Conservation (phyloP, 2,329 filamentous ascomycete genomes). For the Sphaerulina musiva region DNA sequence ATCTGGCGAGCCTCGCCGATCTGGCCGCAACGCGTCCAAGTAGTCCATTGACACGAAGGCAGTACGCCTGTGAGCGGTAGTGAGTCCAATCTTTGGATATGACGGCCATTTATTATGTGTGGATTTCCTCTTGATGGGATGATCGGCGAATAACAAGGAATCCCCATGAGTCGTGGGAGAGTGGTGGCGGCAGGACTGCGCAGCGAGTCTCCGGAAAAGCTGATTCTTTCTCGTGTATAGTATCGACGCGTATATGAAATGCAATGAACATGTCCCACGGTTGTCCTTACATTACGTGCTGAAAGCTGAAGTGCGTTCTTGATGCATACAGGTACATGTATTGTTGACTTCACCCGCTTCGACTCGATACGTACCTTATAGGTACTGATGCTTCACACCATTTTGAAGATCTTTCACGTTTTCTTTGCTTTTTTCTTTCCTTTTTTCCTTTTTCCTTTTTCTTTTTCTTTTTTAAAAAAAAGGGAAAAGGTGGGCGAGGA, state of each 20-base stretch:
- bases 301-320: not conserved
- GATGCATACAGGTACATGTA: too few species aligned
- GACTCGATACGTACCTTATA: too few species aligned
- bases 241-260: not conserved
- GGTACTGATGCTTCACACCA: too few species aligned
- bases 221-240: not conserved
- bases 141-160: not conserved
- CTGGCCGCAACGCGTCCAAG: slow-evolving; percentile 36
- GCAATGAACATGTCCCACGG: not conserved
- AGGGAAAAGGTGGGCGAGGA: too few species aligned
- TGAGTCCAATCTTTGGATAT: not conserved
- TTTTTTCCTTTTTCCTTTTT: too few species aligned
- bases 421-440: too few species aligned
- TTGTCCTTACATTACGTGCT: not conserved
- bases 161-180: not conserved
- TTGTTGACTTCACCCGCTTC: too few species aligned
- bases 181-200: not conserved
- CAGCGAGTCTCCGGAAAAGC: not conserved
- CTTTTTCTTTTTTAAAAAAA: too few species aligned
- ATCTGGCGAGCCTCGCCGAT: slow-evolving; percentile 44
- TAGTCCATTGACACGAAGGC: not conserved
- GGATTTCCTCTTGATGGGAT: not conserved
- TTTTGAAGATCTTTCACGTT: too few species aligned
- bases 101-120: not conserved
- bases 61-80: not conserved